Evolutionary conservation across 768 basidiomycete species (phyloP), one percentile per base, ranked within the genome.

Genomic region (Lactarius quietus): DNA sequence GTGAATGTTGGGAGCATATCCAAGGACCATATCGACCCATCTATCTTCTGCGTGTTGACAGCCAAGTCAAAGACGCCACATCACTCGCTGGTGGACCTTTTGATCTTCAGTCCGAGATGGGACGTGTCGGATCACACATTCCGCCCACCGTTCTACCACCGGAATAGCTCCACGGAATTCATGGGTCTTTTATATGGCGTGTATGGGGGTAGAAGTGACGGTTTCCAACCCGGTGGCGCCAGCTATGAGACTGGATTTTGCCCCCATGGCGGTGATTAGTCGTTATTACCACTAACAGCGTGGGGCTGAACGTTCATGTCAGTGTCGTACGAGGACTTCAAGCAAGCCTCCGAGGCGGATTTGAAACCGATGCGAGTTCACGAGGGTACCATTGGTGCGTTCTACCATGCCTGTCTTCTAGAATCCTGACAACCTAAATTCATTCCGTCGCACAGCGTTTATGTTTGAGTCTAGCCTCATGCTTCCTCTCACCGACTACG

Each of bases 11-110:
- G 87, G 20, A 84, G 82, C 65, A 85, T 88, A 70, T 82, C 84
- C 41, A 84, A 81, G 69, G 87, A 89, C 72, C 87, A 89, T 73
- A 84, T 87, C 72, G 86, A 88, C 71, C 87, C 86, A 1, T 86
- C 84, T 12, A 83, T 86, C 68, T 87, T 88, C 76, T 86, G 85
- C 65, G 84, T 88, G 56, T 81, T 88, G 65, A 88, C 86, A 1
- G 86, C 83, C 36, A 83, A 82, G 67, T 87, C 86, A 29, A 86
- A 86, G 73, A 81, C 80, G 18, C 78, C 81, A 15, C 81, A 81
- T 18, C 81, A 84, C 2, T 83, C 86, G 12, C 79, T 89, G 15
- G 81, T 82, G 3, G 86, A 88, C 72, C 84, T 88, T 75, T 74
- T 88, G 59, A 83, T 88, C 69, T 87, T 88, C 75, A 81, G 83